Evolutionary conservation across 2,329 filamentous ascomycete genomes (phyloP).

Genomic region (Ciborinia camelliae): DNA sequence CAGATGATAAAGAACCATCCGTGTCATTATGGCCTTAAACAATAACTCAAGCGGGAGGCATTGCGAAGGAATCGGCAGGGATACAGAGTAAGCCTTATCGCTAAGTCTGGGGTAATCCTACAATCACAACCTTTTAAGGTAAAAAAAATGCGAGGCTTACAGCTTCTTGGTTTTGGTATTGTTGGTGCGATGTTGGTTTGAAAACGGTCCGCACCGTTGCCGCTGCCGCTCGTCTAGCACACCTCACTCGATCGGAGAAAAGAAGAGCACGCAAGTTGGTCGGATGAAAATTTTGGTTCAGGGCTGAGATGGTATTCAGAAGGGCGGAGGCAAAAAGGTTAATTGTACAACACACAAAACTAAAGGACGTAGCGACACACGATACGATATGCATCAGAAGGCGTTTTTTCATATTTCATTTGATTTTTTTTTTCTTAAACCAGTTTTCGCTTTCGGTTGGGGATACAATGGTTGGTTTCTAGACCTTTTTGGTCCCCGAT

Average conservation of each 20-base stretch:
- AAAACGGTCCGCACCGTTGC: neutral
- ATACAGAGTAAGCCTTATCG: neutral
- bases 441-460: neutral
- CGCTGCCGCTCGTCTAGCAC: neutral
- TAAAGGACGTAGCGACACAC: neutral
- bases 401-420: neutral
- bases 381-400: neutral
- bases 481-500: neutral
- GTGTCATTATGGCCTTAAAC: no score
- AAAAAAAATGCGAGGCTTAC: neutral
- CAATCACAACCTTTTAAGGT: neutral
- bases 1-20: neutral
- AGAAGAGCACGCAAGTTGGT: neutral
- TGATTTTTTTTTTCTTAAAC: neutral
- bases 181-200: neutral
- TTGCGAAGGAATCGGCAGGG: neutral
- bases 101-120: neutral
- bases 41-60: neutral
- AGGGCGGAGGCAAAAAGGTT: neutral
- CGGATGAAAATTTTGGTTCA: neutral
- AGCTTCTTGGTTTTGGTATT: neutral
- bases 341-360: neutral
- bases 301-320: neutral
- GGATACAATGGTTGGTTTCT: neutral
- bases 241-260: neutral